Conservation (phyloP, 768 basidiomycete genomes). For the Hygrophorus pudorinus region DNA sequence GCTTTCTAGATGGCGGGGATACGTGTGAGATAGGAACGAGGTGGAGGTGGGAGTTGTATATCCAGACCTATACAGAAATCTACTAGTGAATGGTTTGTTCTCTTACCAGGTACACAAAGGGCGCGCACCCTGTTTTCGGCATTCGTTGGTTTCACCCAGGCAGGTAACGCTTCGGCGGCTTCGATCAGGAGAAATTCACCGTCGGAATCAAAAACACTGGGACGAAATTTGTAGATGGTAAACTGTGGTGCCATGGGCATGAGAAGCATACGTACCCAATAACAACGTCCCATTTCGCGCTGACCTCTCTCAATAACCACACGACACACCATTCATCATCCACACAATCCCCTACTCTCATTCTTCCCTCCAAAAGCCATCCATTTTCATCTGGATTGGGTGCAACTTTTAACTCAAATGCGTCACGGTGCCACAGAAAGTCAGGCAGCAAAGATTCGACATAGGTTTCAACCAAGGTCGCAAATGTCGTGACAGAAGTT, state of each 20-base stretch:
- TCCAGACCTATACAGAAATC: conserved; percentile 69
- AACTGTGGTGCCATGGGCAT: conserved; percentile 2
- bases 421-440: conserved; percentile 79
- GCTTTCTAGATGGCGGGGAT: conserved; percentile 55
- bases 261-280: conserved; percentile 47
- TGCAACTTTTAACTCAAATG: conserved; percentile 68
- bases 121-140: conserved; percentile 83
- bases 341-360: conserved; percentile 92
- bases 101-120: conserved; percentile 24
- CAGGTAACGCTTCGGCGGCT: conserved; percentile 81
- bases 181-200: conserved; percentile 96
- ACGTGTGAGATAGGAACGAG: conserved; percentile 73
- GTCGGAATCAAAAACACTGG: conserved; percentile 77
- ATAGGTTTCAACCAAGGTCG: conserved; percentile 52
- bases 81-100: conserved; percentile 19
- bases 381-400: conserved; percentile 31
- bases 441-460: conserved; percentile 44
- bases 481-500: conserved; percentile 51
- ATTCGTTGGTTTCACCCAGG: conserved; percentile 88
- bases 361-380: conserved; percentile 69
- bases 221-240: neutral
- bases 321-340: conserved; percentile 98
- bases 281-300: conserved; percentile 67
- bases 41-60: conserved; percentile 73
- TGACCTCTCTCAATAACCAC: conserved; percentile 77